These are phyloP conservation scores for Acer campestre DNA, from an alignment of 345 rosid species.

Conservation along the genomic window DNA sequence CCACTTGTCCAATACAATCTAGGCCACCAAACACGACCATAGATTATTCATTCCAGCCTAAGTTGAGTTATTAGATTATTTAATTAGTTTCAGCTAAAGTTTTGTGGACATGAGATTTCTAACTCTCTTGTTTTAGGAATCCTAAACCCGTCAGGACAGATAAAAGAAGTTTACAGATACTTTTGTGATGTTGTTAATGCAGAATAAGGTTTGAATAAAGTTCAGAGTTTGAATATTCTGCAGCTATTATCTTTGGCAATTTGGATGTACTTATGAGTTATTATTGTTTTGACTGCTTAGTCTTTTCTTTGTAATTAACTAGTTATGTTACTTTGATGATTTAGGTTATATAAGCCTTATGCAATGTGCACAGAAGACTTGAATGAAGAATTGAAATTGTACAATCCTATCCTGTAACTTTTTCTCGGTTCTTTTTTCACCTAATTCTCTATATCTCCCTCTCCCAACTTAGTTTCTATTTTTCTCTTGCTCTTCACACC, in stretches of 20 bases:
- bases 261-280: not conserved
- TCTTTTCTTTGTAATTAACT: not conserved
- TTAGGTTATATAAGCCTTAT: not conserved
- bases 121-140: not conserved
- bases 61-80: not conserved
- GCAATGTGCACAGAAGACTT: not conserved
- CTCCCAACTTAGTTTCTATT: not conserved
- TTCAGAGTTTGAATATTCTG: not conserved
- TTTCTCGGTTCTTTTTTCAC: not conserved
- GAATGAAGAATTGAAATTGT: not conserved
- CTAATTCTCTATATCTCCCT: not conserved
- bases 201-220: not conserved
- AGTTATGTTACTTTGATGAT: not conserved
- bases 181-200: not conserved
- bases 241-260: not conserved
- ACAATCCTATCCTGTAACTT: not conserved
- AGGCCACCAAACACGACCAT: not conserved
- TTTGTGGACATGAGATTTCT: not conserved
- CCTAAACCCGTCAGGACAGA: not conserved
- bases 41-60: not conserved
- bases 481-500: not conserved
- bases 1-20: not conserved
- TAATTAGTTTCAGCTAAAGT: not conserved
- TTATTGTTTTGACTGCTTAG: not conserved
- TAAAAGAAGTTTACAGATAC: not conserved